Conservation (phyloP, 129 eudicot genomes). For the Saposhnikovia divaricata region DNA sequence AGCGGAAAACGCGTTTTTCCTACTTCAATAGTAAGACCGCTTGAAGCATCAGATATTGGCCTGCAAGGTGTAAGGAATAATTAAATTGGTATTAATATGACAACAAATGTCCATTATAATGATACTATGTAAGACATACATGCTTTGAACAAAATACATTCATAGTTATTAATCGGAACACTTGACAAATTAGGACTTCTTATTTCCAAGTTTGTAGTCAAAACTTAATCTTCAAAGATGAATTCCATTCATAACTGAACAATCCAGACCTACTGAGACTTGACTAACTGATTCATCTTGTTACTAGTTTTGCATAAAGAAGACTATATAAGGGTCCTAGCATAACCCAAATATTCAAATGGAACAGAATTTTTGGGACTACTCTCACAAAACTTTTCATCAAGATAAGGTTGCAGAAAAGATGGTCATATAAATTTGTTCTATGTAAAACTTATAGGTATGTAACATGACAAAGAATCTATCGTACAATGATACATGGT, state of each 20-base stretch:
- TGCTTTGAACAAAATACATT: conserved; percentile 9
- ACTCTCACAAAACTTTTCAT: not conserved
- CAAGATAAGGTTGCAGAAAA: not conserved
- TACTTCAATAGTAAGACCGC: conserved; percentile 82
- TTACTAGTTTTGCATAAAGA: not conserved
- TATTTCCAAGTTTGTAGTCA: not conserved
- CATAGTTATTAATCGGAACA: conserved; percentile 6
- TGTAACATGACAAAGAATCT: conserved; percentile 8
- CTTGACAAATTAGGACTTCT: not conserved
- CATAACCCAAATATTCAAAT: not conserved
- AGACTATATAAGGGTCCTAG: conserved; percentile 1
- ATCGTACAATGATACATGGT: not conserved
- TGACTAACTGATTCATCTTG: not conserved
- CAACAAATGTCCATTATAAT: not conserved
- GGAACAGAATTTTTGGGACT: conserved; percentile 4
- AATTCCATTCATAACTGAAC: not conserved
- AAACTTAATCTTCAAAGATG: not conserved
- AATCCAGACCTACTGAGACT: not conserved
- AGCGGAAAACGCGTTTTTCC: too few species aligned
- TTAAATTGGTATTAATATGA: not conserved
- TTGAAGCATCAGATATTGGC: conserved; percentile 98
- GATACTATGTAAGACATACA: conserved; percentile 9
- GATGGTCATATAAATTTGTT: conserved; percentile 2
- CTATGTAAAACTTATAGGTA: conserved; percentile 6
- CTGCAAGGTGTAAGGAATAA: conserved; percentile 32